A percentile compares a stretch with the other conserved stretches of the same genome.
These are phyloP conservation scores for Flaveria sonorensis DNA, from an alignment of 129 eudicot genomes.

Conservation along the genomic window DNA sequence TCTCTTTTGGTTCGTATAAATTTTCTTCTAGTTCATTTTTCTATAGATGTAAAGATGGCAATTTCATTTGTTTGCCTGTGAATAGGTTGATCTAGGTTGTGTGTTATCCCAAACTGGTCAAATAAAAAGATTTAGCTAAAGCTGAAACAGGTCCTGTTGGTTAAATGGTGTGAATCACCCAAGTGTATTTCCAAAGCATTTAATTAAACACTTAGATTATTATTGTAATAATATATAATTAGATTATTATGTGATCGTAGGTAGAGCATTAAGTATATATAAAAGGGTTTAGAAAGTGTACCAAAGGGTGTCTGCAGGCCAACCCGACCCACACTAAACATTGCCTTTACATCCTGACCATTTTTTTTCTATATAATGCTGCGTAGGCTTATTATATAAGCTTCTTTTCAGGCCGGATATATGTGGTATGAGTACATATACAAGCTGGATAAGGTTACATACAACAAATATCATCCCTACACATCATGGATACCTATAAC, in stretches of 20 bases:
- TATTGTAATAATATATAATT: background rate
- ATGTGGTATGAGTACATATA: slow-evolving; percentile 83
- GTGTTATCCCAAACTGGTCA: background rate
- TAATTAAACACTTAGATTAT: background rate
- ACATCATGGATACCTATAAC: slow-evolving; percentile 98
- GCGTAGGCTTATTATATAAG: slow-evolving; percentile 25
- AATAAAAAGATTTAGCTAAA: slow-evolving; percentile 4
- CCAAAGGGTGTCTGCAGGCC: background rate
- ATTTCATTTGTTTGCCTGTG: background rate
- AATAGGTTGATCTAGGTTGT: background rate
- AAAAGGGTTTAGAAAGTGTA: background rate
- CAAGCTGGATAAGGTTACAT: slow-evolving; percentile 82
- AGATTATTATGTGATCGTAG: background rate
- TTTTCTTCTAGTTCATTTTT: background rate
- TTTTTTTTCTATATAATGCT: background rate
- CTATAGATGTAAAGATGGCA: background rate
- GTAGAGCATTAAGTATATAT: background rate
- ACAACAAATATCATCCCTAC: slow-evolving; percentile 91
- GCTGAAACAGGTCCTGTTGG: background rate
- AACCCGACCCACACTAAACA: background rate
- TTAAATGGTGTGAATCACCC: background rate
- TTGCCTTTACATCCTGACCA: background rate
- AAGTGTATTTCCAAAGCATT: background rate
- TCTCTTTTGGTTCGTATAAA: slow-evolving; percentile 55
- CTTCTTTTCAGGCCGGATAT: slow-evolving; percentile 68